Percentiles rank a stretch among this genome's conserved stretches.
Evolutionary conservation across 2,329 filamentous ascomycete genomes (phyloP).

Genomic region (Sporothrix sp.): DNA sequence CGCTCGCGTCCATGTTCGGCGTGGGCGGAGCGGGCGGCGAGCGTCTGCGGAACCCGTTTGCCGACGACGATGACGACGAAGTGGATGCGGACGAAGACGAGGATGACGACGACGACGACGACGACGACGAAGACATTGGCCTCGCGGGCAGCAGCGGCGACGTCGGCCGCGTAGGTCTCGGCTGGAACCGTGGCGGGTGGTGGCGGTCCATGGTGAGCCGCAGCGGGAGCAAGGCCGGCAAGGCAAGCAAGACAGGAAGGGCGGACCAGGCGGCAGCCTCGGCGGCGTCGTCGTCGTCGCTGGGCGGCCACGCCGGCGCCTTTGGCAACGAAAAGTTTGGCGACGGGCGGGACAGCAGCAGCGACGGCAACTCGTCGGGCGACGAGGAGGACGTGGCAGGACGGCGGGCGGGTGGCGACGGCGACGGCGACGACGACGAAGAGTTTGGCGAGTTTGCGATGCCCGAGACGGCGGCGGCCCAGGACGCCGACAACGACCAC

Average conservation of each 20-base stretch:
- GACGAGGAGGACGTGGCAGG: slow-evolving; percentile 41
- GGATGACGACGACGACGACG: slow-evolving; percentile 25
- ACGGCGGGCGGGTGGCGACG: slow-evolving; percentile 36
- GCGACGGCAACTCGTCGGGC: slow-evolving; percentile 22
- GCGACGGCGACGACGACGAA: slow-evolving; percentile 48
- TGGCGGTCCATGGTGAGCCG: slow-evolving; percentile 27
- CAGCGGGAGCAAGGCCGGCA: slow-evolving; percentile 9
- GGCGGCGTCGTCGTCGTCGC: no score
- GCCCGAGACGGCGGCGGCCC: slow-evolving; percentile 37
- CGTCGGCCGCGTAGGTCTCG: slow-evolving; percentile 17
- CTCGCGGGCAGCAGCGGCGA: slow-evolving; percentile 27
- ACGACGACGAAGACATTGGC: slow-evolving; percentile 30
- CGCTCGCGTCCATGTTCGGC: slow-evolving; percentile 9
- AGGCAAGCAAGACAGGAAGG: not conserved
- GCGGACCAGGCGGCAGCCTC: not conserved
- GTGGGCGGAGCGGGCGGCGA: slow-evolving; percentile 18
- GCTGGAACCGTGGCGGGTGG: slow-evolving; percentile 29
- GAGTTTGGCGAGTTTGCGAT: slow-evolving; percentile 62
- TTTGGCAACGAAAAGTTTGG: slow-evolving; percentile 23
- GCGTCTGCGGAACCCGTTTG: slow-evolving; percentile 42
- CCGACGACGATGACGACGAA: slow-evolving; percentile 45
- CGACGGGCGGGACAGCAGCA: slow-evolving; percentile 28
- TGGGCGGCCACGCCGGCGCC: not conserved
- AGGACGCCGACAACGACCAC: not conserved
- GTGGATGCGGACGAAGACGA: no score